Evolutionary conservation across 768 basidiomycete genomes (phyloP), one percentile per base, ranked within the genome.

Genomic region (Boletus huronensis): DNA sequence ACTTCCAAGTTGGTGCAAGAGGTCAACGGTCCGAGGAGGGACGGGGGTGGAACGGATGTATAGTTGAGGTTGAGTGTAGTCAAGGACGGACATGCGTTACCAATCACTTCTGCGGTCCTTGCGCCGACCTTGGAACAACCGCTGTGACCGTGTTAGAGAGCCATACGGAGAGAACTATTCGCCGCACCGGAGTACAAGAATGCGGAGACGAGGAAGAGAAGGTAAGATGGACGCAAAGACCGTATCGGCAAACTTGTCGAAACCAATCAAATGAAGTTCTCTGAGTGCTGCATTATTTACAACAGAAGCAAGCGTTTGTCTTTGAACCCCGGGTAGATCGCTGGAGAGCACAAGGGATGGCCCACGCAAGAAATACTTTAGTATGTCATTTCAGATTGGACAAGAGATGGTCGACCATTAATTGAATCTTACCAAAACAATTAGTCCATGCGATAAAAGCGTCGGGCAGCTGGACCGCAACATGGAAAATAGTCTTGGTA

Each of bases 301-400:
- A 21, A 87, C 68, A 10, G 76, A 79, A 3, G 64, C 49, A 8
- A 88, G 72, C 0, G 85, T 85, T 51, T 68, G 70, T 50, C 71
- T 74, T 38, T 70, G 75, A 5, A 87, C 80, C 11, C 81, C 82
- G 4, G 83, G 77, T 21, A 87, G 60, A 21, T 77, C 75, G 36
- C 69, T 71, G 11, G 75, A 74, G 25, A 88, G 72, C 2, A 68
- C 58, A 40, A 88, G 65, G 1, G 76, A 73, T 10, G 73, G 61
- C 0, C 86, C 84, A 16, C 82, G 78, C 32, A 87, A 58, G 62
- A 88, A 82, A 64, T 83, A 77, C 83, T 87, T 58, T 16, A 28
- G 28, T 11, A 14, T 2, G 14, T 14, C 17, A 6, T 36, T 16
- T 59, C 7, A 53, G 39, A 9, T 52, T 28, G 34, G 47, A 32